phyloP scores from a whole-genome alignment of 768 basidiomycete species.

The Lentinula lateritia region DNA sequence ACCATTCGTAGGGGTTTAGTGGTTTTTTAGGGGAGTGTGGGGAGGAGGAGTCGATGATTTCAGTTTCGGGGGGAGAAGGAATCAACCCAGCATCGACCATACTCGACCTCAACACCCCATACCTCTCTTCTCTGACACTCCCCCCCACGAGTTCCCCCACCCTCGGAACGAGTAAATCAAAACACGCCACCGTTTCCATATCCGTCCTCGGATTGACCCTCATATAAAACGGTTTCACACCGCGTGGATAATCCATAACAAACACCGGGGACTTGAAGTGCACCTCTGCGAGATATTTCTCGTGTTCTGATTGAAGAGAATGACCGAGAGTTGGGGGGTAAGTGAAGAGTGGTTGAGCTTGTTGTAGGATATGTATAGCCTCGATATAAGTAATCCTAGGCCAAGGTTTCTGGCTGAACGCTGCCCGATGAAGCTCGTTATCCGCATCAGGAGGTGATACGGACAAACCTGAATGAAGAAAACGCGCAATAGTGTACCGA shows the following conservation, averaged over 20 bases:
- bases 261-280: conserved; percentile 83
- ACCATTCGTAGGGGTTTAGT: conserved; percentile 51
- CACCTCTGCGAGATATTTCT: conserved; percentile 78
- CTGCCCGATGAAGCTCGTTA: background rate
- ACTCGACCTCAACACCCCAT: conserved; percentile 40
- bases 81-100: conserved; percentile 37
- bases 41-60: too few species aligned
- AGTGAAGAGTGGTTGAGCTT: conserved; percentile 35
- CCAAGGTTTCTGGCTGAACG: conserved; percentile 36
- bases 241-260: conserved; percentile 82
- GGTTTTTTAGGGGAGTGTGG: background rate
- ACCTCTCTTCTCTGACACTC: conserved; percentile 79
- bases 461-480: too few species aligned
- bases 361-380: conserved; percentile 56
- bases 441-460: too few species aligned
- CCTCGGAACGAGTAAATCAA: conserved; percentile 86
- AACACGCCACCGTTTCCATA: conserved; percentile 76
- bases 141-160: conserved; percentile 92
- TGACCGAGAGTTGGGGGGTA: conserved; percentile 63
- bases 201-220: conserved; percentile 41
- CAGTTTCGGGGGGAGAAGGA: too few species aligned
- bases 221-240: conserved; percentile 97
- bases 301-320: conserved; percentile 83
- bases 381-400: conserved; percentile 72
- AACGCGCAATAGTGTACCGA: conserved; percentile 18